Base-by-base conservation (phyloP, 2,329 filamentous ascomycete genomes). In the Colletotrichum higginsianum region DNA sequence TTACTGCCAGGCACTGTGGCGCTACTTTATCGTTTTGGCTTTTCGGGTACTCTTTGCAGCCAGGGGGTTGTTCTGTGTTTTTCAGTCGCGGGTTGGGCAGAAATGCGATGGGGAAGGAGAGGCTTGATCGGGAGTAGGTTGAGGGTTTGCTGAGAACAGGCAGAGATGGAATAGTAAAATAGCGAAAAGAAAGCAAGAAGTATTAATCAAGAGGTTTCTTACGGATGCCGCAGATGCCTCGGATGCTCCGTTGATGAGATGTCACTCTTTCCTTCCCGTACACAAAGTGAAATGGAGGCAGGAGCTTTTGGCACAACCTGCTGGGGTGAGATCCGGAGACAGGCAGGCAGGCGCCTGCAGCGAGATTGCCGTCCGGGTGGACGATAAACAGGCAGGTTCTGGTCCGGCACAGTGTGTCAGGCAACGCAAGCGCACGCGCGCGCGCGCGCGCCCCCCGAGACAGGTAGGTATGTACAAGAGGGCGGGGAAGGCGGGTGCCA, bases 351-450 rank as follows among this genome's bases (percentile, higher is more conserved):
- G 57, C 30, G 23, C 30, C 42, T 49, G 57, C 26, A 26, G 44
- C 26, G 42, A 44, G 44, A 30, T 18, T 35, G 12, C 47, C 52
- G 52, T 55, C 35, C 47, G 12, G 23, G 4, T 23, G 44, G 18
- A 56, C 12, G 40, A 26, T 30, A 11, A 30, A 30, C 13, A 44
- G 21, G 38, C 55, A 42, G 15, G 55, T n/a, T 61, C 26, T 9
- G 12, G 44, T 49, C 2, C 12, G 56, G 9, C 21, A 21, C 35
- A 49, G 26, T 16, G 46, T 55, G 56, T 67, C 67, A 61, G 50
- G 63, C 67, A 63, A 53, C 35, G 38, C 38, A 67, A 58, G 67
- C 67, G 67, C 63, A 56, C 56, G 44, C 55, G 65, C 40, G 55
- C 65, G 66, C 30, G 30, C 30, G 30, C 30, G 2, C n/a, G n/a